A percentile compares a stretch with the other conserved stretches of the same genome.
These are phyloP conservation scores for Sporothrix phasma DNA, from an alignment of 2,329 filamentous ascomycete species.

Conservation along the genomic window DNA sequence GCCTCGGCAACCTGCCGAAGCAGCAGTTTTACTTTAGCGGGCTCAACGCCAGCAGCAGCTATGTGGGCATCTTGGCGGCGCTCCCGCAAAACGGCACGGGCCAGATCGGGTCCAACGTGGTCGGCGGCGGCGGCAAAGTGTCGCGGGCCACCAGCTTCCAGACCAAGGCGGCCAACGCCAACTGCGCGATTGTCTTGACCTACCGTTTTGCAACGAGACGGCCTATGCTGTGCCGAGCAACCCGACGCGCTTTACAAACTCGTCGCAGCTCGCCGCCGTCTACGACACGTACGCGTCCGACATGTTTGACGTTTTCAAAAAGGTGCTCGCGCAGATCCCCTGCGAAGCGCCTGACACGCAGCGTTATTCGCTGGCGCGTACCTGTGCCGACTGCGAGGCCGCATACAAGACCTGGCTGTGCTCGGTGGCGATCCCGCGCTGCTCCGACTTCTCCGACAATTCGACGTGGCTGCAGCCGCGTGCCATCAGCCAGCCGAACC, in stretches of 20 bases:
- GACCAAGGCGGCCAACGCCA: conserved; percentile 55
- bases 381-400: conserved; percentile 62
- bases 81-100: conserved; percentile 52
- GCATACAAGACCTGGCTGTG: conserved; percentile 96
- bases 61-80: conserved; percentile 63
- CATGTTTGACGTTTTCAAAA: conserved; percentile 71
- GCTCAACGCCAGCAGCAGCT: conserved; percentile 61
- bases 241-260: conserved; percentile 48
- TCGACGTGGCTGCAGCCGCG: conserved; percentile 52
- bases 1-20: conserved; percentile 58
- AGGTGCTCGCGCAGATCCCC: conserved; percentile 71
- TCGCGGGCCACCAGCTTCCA: conserved; percentile 62
- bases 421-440: conserved; percentile 83
- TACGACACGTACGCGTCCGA: conserved; percentile 67
- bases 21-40: conserved; percentile 79
- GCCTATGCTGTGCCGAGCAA: conserved; percentile 89
- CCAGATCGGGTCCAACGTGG: conserved; percentile 33
- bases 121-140: conserved; percentile 66
- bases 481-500: conserved; percentile 60
- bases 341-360: conserved; percentile 68
- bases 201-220: conserved; percentile 80
- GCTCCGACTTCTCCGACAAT: conserved; percentile 60
- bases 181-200: conserved; percentile 77
- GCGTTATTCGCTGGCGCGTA: conserved; percentile 70
- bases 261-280: conserved; percentile 51